Conservation (phyloP, 2,329 filamentous ascomycete genomes). For the Coniella lustricola region DNA sequence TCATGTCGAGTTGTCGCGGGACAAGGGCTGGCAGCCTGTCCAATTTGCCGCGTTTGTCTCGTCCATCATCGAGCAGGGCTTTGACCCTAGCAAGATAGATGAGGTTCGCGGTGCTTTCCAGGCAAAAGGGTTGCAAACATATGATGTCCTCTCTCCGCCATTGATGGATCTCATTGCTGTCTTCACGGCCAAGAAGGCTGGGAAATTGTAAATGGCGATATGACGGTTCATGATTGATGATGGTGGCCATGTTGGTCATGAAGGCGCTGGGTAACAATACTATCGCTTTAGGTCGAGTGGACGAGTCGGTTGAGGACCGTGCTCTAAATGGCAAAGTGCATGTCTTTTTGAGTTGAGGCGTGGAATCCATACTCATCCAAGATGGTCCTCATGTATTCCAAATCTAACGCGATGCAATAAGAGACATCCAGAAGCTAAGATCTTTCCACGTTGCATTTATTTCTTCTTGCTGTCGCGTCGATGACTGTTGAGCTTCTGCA, state of each 20-base stretch:
- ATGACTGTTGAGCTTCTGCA: background rate
- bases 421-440: constrained; percentile 6
- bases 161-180: constrained; percentile 58
- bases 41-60: constrained; percentile 64
- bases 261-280: no score
- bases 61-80: constrained; percentile 63
- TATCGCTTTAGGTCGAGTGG: no score
- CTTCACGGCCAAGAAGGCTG: constrained; percentile 44
- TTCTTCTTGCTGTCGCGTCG: constrained; percentile 8
- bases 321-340: no score
- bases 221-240: no score
- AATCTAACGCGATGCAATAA: background rate
- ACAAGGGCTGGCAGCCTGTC: constrained; percentile 63
- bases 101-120: constrained; percentile 48
- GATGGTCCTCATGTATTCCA: background rate
- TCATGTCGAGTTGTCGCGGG: constrained; percentile 52
- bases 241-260: no score
- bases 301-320: no score
- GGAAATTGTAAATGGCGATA: constrained; percentile 21
- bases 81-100: constrained; percentile 46
- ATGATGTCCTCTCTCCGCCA: constrained; percentile 53
- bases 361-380: no score
- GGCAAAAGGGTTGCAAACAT: constrained; percentile 50
- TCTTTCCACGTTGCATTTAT: constrained; percentile 19
- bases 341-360: no score